Conservation (phyloP, 2,329 filamentous ascomycete genomes). For the Colletotrichum caudatum region DNA sequence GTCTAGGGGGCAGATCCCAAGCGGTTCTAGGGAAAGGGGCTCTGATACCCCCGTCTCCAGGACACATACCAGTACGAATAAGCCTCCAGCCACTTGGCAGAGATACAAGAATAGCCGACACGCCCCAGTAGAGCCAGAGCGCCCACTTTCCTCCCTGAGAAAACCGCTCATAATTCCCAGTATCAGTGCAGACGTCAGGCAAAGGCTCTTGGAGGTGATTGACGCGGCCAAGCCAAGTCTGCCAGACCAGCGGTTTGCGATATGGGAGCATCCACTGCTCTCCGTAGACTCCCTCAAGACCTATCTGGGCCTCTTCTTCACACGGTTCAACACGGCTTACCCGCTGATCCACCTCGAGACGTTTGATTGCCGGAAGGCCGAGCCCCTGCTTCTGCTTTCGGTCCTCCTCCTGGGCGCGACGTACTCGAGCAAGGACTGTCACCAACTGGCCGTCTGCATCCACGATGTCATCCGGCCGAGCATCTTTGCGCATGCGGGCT, state of each 20-base stretch:
- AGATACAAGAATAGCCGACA: not conserved
- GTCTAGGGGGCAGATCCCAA: not conserved
- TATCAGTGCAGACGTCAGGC: constrained; percentile 56
- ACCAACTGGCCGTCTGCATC: constrained; percentile 71
- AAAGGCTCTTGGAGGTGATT: constrained; percentile 62
- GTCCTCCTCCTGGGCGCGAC: constrained; percentile 72
- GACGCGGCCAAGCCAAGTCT: constrained; percentile 61
- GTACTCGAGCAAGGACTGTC: constrained; percentile 68
- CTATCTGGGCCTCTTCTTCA: constrained; percentile 71
- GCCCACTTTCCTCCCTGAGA: constrained; percentile 46
- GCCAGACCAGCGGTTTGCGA: constrained; percentile 60
- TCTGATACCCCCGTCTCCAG: not conserved
- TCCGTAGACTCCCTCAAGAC: constrained; percentile 63
- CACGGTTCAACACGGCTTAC: constrained; percentile 70
- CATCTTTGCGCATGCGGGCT: constrained; percentile 69
- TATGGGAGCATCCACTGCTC: constrained; percentile 63
- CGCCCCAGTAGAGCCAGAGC: constrained; percentile 19
- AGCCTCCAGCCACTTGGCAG: not conserved
- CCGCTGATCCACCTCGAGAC: constrained; percentile 70
- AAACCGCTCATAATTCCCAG: constrained; percentile 43
- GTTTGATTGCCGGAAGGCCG: constrained; percentile 62
- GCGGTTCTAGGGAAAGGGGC: not conserved
- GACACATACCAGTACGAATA: not conserved
- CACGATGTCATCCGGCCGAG: constrained; percentile 70
- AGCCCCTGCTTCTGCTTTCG: constrained; percentile 66